Evolutionary conservation across 768 basidiomycete genomes (phyloP), one percentile per base, ranked within the genome.

Genomic region (Suillus lakei): DNA sequence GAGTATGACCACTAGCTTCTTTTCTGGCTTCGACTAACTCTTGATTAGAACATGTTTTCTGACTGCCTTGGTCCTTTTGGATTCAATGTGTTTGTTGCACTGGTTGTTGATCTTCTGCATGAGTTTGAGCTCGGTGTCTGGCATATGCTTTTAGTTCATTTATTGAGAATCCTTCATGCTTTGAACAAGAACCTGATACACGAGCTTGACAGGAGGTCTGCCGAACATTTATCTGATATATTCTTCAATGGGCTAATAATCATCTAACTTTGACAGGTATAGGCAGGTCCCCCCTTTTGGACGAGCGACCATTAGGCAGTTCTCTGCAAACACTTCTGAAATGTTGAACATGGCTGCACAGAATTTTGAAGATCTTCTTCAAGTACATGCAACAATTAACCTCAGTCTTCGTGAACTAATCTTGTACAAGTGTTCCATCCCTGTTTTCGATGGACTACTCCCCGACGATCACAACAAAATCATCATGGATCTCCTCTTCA

Each of bases 21-120:
- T 13, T 38, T 2, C 9, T 7, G 34, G n/a, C 13, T 9, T 12
- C 12, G 5, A 38, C 13, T 38, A 8, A 38, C 38, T 9, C 38
- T 46, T 13, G 9, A 18, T 9, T 60, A 81, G 80, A 81, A 79
- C 61, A 69, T 75, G 2, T 81, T 83, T 59, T 77, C 77, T 38
- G 65, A 0, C 9, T 82, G 4, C 13, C 38, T 38, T 4, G 38
- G 38, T 38, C 15, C 39, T 16, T 41, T 41, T 41, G 39, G 39
- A 41, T 41, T 41, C 15, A 16, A 41, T 5, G 4, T 41, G 15
- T 41, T 41, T 41, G 15, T 15, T 15, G 39, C 39, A 4, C 39
- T 41, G 1, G 39, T 41, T 4, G 39, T 41, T 41, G 39, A 41
- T 16, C 39, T 41, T 15, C 39, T 41, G 3, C 39, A 41, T 4